These are phyloP conservation scores for Streptanthus diversifolius DNA, from an alignment of 345 rosid genomes.

Conservation along the genomic window DNA sequence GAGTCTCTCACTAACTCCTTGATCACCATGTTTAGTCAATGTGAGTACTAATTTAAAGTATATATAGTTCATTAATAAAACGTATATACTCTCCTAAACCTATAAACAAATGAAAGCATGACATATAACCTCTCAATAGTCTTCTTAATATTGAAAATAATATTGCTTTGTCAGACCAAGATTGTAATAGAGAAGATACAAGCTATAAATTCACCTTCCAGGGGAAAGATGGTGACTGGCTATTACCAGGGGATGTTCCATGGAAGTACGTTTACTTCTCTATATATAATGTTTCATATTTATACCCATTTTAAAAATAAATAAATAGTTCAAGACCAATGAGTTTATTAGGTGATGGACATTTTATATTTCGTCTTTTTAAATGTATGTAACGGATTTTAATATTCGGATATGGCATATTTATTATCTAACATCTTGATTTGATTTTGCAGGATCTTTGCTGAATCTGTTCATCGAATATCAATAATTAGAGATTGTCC, in stretches of 20 bases:
- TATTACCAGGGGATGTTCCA: slow-evolving; percentile 56
- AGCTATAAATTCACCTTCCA: slow-evolving; percentile 48
- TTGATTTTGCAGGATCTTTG: slow-evolving; percentile 44
- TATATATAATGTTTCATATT: neutral
- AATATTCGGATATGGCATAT: neutral
- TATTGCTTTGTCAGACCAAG: neutral
- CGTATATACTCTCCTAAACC: neutral
- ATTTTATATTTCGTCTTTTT: no score
- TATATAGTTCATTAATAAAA: neutral
- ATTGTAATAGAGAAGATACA: slow-evolving; percentile 26
- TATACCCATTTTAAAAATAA: neutral
- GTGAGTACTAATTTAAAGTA: slow-evolving; percentile 30
- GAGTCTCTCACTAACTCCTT: slow-evolving; percentile 44
- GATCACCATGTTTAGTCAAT: slow-evolving; percentile 47
- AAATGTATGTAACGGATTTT: neutral
- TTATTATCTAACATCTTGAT: neutral
- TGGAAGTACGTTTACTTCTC: slow-evolving; percentile 55
- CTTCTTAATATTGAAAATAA: neutral
- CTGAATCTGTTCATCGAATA: slow-evolving; percentile 45
- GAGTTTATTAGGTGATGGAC: neutral
- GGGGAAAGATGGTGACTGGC: slow-evolving; percentile 60
- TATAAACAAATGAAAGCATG: neutral
- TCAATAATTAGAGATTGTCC: slow-evolving; percentile 35
- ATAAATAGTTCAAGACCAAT: neutral
- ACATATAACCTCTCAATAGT: neutral